Evolutionary conservation across 768 basidiomycete species (phyloP), one percentile per base, ranked within the genome.

Genomic region (Tulasnella sp.): DNA sequence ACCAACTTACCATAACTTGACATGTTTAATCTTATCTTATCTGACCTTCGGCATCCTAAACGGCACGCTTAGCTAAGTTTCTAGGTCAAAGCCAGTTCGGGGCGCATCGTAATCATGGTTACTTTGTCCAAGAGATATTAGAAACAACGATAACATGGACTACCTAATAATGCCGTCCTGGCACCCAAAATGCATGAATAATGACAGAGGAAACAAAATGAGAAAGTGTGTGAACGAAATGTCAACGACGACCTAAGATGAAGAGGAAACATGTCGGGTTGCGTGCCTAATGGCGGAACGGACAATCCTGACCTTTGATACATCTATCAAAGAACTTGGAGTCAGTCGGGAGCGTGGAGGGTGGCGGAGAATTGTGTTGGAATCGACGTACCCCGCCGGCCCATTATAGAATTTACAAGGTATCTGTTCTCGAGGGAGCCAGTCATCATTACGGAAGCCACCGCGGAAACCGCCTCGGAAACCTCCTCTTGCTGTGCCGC

Each of bases 111-210:
- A 36, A 31, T 68, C 14, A 68, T n/a, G n/a, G n/a, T n/a, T n/a
- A 27, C 12, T 27, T 3, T 36, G 62, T 31, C 34, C 62, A 36
- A 68, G 16, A 68, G 31, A 3, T 68, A 68, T 68, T 68, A 68
- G 62, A 36, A 68, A 68, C 62, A 68, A 68, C 27, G 62, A 24
- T 68, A 19, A 68, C 62, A 68, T 68, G 62, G 52, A 52, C 52
- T 52, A 52, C 52, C 52, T 52, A 68, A 10, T 31, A 36, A 68
- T 34, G 31, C 18, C 62, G 21, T 34, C 2, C 24, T 34, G 62
- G 31, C 34, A 68, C 62, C 62, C 62, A 68, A 68, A 68, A 68
- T 68, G 62, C 62, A 68, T 68, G 62, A 68, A 68, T 68, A 68
- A 68, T 68, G 62, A 68, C 62, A 68, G 36, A 27, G 31, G 62